Conservation (phyloP, 2,329 filamentous ascomycete species). For the Penicillium polonicum region DNA sequence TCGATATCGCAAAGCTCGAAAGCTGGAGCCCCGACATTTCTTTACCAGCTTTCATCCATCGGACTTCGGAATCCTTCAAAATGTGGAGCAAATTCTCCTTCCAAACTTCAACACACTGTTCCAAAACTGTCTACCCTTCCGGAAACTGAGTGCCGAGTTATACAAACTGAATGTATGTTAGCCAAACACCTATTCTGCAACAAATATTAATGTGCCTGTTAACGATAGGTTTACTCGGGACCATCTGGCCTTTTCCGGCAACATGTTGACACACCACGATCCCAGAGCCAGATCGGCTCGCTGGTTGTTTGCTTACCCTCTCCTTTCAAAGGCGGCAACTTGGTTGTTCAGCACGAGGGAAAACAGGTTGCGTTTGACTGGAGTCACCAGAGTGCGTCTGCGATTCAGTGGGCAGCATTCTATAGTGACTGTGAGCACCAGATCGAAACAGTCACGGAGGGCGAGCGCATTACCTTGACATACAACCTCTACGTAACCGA, state of each 20-base stretch:
- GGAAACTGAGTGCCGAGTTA: slow-evolving; percentile 52
- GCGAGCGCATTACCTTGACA: slow-evolving; percentile 58
- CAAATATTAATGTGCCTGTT: background rate
- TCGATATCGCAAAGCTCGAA: slow-evolving; percentile 53
- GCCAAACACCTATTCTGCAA: slow-evolving; percentile 22
- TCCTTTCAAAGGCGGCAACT: slow-evolving; percentile 32
- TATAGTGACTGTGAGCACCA: slow-evolving; percentile 42
- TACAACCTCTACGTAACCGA: slow-evolving; percentile 56
- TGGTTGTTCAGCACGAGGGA: slow-evolving; percentile 36
- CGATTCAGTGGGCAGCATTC: slow-evolving; percentile 40
- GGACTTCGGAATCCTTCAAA: slow-evolving; percentile 53
- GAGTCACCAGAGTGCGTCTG: slow-evolving; percentile 18
- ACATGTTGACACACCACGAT: slow-evolving; percentile 56
- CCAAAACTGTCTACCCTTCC: slow-evolving; percentile 16
- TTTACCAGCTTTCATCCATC: slow-evolving; percentile 54
- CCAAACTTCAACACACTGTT: slow-evolving; percentile 24
- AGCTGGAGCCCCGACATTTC: slow-evolving; percentile 52
- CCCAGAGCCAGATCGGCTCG: slow-evolving; percentile 51
- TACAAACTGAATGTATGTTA: slow-evolving; percentile 55
- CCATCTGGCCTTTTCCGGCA: slow-evolving; percentile 53
- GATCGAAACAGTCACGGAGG: slow-evolving; percentile 48
- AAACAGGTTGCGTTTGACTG: slow-evolving; percentile 30
- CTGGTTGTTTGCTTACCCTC: slow-evolving; percentile 54
- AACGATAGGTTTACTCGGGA: slow-evolving; percentile 49
- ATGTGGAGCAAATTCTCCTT: slow-evolving; percentile 49